Evolutionary conservation across 2,329 filamentous ascomycete genomes (phyloP), one percentile per base, ranked within the genome.

Genomic region (Onygenales sp.): DNA sequence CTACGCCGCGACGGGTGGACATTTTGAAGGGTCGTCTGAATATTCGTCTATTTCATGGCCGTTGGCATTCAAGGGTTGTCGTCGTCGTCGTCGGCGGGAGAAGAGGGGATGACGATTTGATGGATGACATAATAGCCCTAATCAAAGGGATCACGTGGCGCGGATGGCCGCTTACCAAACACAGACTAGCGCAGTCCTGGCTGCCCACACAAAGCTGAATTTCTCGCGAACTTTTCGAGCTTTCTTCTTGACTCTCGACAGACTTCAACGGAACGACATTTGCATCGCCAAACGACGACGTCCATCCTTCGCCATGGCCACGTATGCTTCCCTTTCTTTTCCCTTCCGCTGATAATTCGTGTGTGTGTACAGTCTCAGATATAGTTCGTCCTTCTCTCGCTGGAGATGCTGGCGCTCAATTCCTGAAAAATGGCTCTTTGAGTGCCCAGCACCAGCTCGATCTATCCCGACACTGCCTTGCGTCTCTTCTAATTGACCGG

Each of bases 381-480:
- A 86, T 89, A 88, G 85, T 87, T 81, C 82, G 86, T 89, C 84
- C 84, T 86, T 74, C 42, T 44, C 83, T 89, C 82, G 84, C 86
- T 89, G 84, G 84, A 80, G 70, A 74, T 72, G 73, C 72, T 71
- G 45, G 13, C 55, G 11, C 27, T 36, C 35, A 49, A 49, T 41
- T 52, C 53, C 33, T 27, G 21, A 27, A 27, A 27, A 48, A 64
- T 64, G 65, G 65, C 59, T 58, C 58, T 58, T 59, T 62, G 56
- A 60, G 63, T 64, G 42, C 70, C 72, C 64, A 72, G 76, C 76
- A 78, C 83, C 85, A 89, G 86, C 86, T 90, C 86, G 86, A 90
- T 87, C 72, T 75, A 78, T 89, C 86, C 79, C 71, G 59, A 58
- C 51, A 59, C 59, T 61, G 51, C 50, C 56, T 58, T 61, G 53